Base-by-base conservation (phyloP, 73 alveolate genomes). In the Tetrahymena borealis region DNA sequence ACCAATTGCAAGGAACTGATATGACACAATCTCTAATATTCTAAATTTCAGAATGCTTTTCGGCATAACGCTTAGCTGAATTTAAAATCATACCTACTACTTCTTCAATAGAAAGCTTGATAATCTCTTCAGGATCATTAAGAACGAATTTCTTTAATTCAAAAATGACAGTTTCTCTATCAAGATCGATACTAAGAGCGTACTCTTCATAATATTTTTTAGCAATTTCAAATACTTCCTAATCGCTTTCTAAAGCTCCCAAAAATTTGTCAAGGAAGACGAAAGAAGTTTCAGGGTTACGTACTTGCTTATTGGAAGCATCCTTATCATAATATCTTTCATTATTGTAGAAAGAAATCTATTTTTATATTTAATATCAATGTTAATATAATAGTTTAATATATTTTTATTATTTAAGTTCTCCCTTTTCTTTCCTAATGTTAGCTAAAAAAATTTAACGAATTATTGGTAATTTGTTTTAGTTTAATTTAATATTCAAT, bases 1-100 rank as follows among this genome's bases (percentile, higher is more conserved):
- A 90, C 94, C 94, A 98, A 78, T 93, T 96, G 28, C 97, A 40
- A n/a, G 99, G 99, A 10, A 98, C 97, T 16, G 99, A 96, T 28
- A 98, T 43, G 13, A 95, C 97, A 11, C 96, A 93, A 60, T 97
- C 98, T 91, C 96, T 96, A 38, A 98, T 94, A 60, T 60, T 60
- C 38, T 91, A 38, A 28, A 93, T 93, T 79, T 96, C 94, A 39
- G 97, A 96, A 42, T 96, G 95, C 37, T 90, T 94, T 90, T 97
- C 99, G 20, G 97, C 95, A 78, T 96, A 78, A 24, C 90, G 40
- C 40, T 91, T 96, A 15, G 94, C 95, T 43, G 92, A 92, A 40
- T 93, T 91, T 36, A 97, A 91, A 35, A 96, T 78, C 98, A 95
- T 91, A 16, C 96, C 98, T 32, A 94, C 91, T 78, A 95, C 78